Evolutionary conservation across 345 rosid genomes (phyloP).

Genomic region (Rhodomyrtus tomentosa): DNA sequence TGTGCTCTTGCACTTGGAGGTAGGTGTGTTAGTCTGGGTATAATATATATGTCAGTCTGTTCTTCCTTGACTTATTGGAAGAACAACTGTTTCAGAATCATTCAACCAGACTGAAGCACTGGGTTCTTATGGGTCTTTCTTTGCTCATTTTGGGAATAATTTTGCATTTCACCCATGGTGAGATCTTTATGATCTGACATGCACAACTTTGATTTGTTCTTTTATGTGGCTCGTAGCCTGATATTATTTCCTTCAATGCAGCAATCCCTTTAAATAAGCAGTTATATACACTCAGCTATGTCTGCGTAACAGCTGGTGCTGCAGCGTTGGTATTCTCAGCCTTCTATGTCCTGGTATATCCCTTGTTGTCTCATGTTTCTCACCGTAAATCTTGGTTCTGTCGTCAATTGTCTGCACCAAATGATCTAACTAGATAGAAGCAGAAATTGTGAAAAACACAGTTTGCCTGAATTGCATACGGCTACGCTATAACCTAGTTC

Average conservation of each 20-base stretch:
- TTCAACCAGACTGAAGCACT: slow-evolving; percentile 62
- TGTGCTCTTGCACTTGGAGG: slow-evolving; percentile 62
- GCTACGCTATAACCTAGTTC: background rate
- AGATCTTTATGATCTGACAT: slow-evolving; percentile 6
- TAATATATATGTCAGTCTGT: background rate
- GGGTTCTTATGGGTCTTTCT: slow-evolving; percentile 45
- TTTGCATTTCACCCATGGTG: slow-evolving; percentile 67
- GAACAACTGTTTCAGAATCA: slow-evolving; percentile 30
- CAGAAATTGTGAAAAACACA: background rate
- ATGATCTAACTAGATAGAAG: background rate
- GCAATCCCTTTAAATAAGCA: slow-evolving; percentile 83
- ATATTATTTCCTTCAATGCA: slow-evolving; percentile 14
- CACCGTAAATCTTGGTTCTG: background rate
- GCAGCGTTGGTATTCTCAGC: slow-evolving; percentile 69
- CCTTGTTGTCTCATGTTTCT: background rate
- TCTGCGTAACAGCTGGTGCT: slow-evolving; percentile 73
- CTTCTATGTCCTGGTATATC: slow-evolving; percentile 47
- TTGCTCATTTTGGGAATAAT: slow-evolving; percentile 46
- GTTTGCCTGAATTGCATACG: background rate
- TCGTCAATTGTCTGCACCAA: background rate
- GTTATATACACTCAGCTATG: slow-evolving; percentile 70
- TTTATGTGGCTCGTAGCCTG: background rate
- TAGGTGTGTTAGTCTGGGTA: slow-evolving; percentile 1
- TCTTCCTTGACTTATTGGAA: slow-evolving; percentile 1
- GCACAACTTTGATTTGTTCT: background rate